Base-by-base conservation (phyloP, 805 yeast species). In the Monosporozyma aquatica region DNA sequence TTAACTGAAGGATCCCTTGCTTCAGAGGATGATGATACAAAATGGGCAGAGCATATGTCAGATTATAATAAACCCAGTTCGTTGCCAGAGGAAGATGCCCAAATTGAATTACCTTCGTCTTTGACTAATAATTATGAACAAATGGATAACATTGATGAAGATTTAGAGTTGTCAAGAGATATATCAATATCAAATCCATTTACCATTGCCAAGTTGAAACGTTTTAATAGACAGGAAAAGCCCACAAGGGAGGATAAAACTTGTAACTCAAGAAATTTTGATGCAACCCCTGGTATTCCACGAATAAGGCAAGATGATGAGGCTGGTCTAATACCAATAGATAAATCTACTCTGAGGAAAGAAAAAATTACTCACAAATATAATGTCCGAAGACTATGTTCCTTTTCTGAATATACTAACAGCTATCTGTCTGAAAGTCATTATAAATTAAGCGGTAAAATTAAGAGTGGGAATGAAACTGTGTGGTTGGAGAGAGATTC, bases 131-230 rank as follows among this genome's bases (percentile, higher is more conserved):
- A 43, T 35, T 45, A 38, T 22, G 34, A 39, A 22, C 43, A 45
- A 6, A 9, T 28, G 3, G 23, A 35, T 3, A 13, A 13, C 23
- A 23, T n/a, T 2, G 34, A 51, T 24, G 59, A 54, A 25, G 60
- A 54, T 37, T 21, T 54, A 15, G 48, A 46, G 14, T 37, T 53
- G 14, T 42, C 55, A 2, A 47, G 43, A 15, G 47, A 50, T 42
- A 29, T 37, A 5, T 44, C 53, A 5, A 26, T 53, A 21, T 55
- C 60, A 5, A 54, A 55, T 26, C 58, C 57, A 8, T 55, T 50
- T 34, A 47, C 47, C 28, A 42, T 45, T 5, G 29, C 56, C 4
- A 53, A 51, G 34, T 17, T 48, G 38, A 43, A 35, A 30, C 42
- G 22, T 37, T n/a, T 15, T 3, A 36, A 22, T 8, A 34, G n/a